Conservation (phyloP, 805 yeast species). For the Ogataea henricii region DNA sequence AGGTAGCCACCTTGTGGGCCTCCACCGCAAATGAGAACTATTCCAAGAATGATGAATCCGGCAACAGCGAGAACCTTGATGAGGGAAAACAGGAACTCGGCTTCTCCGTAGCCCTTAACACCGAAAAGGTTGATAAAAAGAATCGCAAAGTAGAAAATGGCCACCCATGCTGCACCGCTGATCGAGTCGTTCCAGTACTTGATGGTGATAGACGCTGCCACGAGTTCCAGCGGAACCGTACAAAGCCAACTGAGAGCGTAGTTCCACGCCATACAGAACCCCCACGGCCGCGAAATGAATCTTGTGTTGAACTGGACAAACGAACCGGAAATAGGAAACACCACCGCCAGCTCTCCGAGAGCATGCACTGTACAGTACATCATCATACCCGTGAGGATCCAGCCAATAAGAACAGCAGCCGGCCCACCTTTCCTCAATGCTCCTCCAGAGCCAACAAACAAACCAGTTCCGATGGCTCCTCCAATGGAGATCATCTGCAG, state of each 20-base stretch:
- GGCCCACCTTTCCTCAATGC: constrained; percentile 67
- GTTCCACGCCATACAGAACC: constrained; percentile 60
- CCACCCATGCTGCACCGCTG: constrained; percentile 54
- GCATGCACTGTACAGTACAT: constrained; percentile 61
- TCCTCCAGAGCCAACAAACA: constrained; percentile 68
- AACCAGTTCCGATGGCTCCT: constrained; percentile 78
- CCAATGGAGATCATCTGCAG: constrained; percentile 79
- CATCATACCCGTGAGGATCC: constrained; percentile 56
- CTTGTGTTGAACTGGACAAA: constrained; percentile 57
- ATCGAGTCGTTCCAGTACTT: constrained; percentile 45
- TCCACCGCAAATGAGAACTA: constrained; percentile 58
- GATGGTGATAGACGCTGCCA: constrained; percentile 51
- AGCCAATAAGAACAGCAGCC: constrained; percentile 59
- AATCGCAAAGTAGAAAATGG: constrained; percentile 50
- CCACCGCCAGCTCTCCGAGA: constrained; percentile 58
- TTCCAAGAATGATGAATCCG: constrained; percentile 55
- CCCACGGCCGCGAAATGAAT: constrained; percentile 55
- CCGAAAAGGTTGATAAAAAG: constrained; percentile 55
- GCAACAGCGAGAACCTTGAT: constrained; percentile 54
- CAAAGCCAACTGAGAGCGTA: constrained; percentile 53
- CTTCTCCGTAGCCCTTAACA: constrained; percentile 64
- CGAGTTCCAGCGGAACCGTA: constrained; percentile 51
- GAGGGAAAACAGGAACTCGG: constrained; percentile 54
- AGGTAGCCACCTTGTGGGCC: constrained; percentile 55
- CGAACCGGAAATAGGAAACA: constrained; percentile 59